Evolutionary conservation across 192 early-diverging fungal genomes (phyloP).

Genomic region (Podila epicladia): DNA sequence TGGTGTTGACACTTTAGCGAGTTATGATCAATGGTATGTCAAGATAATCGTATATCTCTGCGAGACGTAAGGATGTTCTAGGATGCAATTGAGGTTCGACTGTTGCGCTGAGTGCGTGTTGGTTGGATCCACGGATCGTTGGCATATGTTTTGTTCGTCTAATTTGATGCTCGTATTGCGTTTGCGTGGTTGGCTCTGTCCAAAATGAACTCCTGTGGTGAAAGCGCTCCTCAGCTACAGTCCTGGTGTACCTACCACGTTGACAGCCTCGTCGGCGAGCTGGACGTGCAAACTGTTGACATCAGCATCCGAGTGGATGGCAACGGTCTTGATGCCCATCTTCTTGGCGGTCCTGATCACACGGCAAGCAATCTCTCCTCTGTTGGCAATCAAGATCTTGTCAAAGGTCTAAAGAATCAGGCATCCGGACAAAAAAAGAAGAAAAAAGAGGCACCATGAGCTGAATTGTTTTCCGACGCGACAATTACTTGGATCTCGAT

Average conservation of each 20-base stretch:
- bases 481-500: too few relatives aligned
- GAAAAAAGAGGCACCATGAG: background rate
- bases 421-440: background rate
- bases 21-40: background rate
- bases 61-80: too few relatives aligned
- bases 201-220: too few relatives aligned
- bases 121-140: too few relatives aligned
- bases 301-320: conserved; percentile 94
- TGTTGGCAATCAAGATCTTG: conserved; percentile 95
- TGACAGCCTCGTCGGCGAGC: conserved; percentile 88
- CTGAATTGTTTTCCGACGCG: background rate
- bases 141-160: too few relatives aligned
- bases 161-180: too few relatives aligned
- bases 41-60: too few relatives aligned
- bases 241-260: conserved; percentile 56
- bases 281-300: conserved; percentile 87
- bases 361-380: conserved; percentile 95
- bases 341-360: conserved; percentile 92
- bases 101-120: too few relatives aligned
- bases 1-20: conserved; percentile 2
- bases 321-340: conserved; percentile 95
- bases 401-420: conserved; percentile 72
- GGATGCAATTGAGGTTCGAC: too few relatives aligned
- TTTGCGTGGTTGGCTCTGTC: too few relatives aligned
- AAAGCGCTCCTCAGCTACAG: too few relatives aligned